Evolutionary conservation across 441 rosid species (phyloP), one percentile per base, ranked within the genome.

Genomic region (Biscutella auriculata): DNA sequence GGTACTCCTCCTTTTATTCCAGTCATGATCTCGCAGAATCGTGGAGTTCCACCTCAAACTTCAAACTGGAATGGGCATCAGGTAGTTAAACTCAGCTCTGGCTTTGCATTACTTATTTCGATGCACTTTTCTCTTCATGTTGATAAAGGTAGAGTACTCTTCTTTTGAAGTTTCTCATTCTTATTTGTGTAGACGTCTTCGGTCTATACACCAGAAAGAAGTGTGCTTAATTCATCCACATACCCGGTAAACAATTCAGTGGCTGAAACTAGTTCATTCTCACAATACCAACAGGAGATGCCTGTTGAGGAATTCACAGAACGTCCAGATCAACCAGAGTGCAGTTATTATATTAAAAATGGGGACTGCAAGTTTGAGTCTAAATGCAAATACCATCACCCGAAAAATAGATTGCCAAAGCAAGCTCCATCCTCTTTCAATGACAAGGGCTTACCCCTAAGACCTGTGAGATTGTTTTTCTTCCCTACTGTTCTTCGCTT

Each of bases 381-480:
- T 41, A 82, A 70, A 67, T 94, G 97, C 96, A 94, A 80, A 73
- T 94, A 73, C 74, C 85, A 89, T 72, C 99, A 90, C 75, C 97
- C 97, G 9, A 89, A 82, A 73, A 71, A 65, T 56, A 78, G 80
- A 54, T 47, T 61, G 53, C 48, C 75, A 0, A 82, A 72, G 67
- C 60, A 82, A 25, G 53, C 88, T 19, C 79, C 82, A 21, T 80
- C 77, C 51, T 25, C 76, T 46, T 77, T 90, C 49, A 90, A 85
- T 49, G 88, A 90, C 75, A 87, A 84, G 76, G 97, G 97, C 69
- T 83, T 90, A 61, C 99, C 97, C 25, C 47, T 90, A 65, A 84
- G 99, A 78, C 97, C 97, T 75, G 99, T 94, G 75, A 88, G 95
- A n/a, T n/a, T 81, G 39, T 19, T 65, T 39, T n/a, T 43, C 35